Percentiles rank a stretch among this genome's conserved stretches.
Conservation (phyloP, 139 green algal species). For the Bryopsis sp. region DNA sequence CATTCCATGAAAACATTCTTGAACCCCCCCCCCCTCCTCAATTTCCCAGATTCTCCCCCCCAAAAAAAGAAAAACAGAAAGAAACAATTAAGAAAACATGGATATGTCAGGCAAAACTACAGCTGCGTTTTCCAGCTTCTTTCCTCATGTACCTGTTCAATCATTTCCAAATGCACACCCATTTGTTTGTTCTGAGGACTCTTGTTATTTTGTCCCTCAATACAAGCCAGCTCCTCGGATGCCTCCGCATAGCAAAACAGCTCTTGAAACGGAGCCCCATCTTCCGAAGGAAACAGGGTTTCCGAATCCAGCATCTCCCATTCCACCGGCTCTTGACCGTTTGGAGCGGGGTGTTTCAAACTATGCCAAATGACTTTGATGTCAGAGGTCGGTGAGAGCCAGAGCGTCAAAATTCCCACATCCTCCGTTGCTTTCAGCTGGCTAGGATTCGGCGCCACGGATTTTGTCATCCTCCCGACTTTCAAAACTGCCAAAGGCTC, state of each 20-base stretch:
- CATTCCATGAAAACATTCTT: neutral
- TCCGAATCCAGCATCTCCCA: no score
- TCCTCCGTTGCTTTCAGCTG: slow-evolving; percentile 8
- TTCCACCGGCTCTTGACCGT: neutral
- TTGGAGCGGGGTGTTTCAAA: neutral
- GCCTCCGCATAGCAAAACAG: slow-evolving; percentile 15
- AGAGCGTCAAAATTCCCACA: slow-evolving; percentile 18
- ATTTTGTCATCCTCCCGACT: slow-evolving; percentile 14
- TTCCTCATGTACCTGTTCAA: slow-evolving; percentile 3
- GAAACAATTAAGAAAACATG: neutral
- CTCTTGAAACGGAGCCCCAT: slow-evolving; percentile 13
- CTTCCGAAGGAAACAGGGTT: no score
- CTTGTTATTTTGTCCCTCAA: slow-evolving; percentile 7
- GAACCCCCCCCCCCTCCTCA: neutral
- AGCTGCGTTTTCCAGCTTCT: neutral
- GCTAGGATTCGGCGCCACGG: slow-evolving; percentile 10
- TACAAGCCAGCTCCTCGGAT: slow-evolving; percentile 17
- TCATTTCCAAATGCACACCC: slow-evolving; percentile 16
- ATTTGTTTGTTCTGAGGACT: slow-evolving; percentile 8
- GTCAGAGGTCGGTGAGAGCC: slow-evolving; percentile 18
- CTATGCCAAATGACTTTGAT: slow-evolving; percentile 15
- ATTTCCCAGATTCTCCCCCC: no score
- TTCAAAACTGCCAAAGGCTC: slow-evolving; percentile 15
- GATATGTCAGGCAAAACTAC: neutral
- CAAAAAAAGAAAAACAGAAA: neutral